Conservation (phyloP, 2,329 filamentous ascomycete genomes). For the Apiospora koreana region DNA sequence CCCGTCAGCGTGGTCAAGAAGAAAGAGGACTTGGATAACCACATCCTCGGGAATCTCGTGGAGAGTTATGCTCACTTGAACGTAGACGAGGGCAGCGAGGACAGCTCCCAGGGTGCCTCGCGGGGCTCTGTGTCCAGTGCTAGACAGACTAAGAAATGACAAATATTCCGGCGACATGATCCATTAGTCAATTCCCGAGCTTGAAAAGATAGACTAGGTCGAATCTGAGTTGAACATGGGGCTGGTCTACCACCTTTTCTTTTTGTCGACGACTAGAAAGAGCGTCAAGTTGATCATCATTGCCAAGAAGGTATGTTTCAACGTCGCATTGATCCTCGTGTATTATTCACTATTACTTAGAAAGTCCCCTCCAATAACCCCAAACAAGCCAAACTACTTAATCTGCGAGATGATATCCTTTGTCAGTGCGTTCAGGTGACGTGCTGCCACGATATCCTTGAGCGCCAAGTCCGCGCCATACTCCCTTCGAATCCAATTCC, state of each 20-base stretch:
- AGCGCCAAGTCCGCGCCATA: not conserved
- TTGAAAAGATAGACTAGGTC: too few relatives aligned
- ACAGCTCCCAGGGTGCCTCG: not conserved
- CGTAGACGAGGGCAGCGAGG: not conserved
- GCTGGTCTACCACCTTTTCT: too few relatives aligned
- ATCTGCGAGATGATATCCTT: not conserved
- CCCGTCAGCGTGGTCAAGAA: conserved; percentile 3
- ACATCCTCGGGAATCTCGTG: conserved; percentile 9
- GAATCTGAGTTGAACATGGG: too few relatives aligned
- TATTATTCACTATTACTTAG: too few relatives aligned
- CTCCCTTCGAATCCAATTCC: conserved; percentile 13
- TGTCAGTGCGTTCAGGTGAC: not conserved
- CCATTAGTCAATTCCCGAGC: too few relatives aligned
- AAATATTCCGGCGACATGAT: not conserved
- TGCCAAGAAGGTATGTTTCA: too few relatives aligned
- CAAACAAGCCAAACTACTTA: not conserved
- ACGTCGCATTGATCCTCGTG: too few relatives aligned
- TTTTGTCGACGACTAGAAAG: too few relatives aligned
- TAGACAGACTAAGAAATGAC: not conserved
- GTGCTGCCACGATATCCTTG: not conserved
- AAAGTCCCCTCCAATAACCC: too few relatives aligned
- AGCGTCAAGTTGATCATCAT: too few relatives aligned
- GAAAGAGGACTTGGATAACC: not conserved
- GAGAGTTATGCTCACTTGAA: conserved; percentile 13
- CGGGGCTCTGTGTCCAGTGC: not conserved